Base-by-base conservation (phyloP, 768 basidiomycete genomes). In the Candolleomyces efflorescens region DNA sequence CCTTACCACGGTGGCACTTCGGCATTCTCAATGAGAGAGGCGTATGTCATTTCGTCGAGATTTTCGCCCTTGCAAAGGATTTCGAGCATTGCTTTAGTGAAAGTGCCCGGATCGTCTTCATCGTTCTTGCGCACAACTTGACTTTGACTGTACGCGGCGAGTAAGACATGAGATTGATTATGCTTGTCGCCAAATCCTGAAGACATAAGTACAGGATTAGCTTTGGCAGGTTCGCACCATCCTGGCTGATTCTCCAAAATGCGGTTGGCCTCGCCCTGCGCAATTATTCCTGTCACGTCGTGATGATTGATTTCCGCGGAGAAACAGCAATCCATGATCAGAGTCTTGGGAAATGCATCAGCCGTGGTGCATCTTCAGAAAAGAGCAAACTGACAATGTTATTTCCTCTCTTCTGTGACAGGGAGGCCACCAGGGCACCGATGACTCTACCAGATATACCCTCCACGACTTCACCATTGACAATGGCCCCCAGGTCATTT, bases 251-350 rank as follows among this genome's bases (percentile, higher is more conserved):
- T n/a, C n/a, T n/a, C n/a, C n/a, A n/a, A n/a, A n/a, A n/a, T n/a
- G n/a, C n/a, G n/a, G n/a, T n/a, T n/a, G n/a, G 62, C 1, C 58
- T 59, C 17, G 56, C 50, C 18, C 48, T 45, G 2, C 52, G 59
- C 22, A 27, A 65, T n/a, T n/a, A n/a, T n/a, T n/a, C n/a, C n/a
- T n/a, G n/a, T n/a, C n/a, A n/a, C n/a, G n/a, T 23, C 59, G 10
- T 15, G 44, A 41, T 37, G 3, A 7, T 65, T 71, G 7, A 73
- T 66, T 0, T 75, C 73, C 0, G 67, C 74, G 5, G 79, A 75
- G 60, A 71, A 67, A 60, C 79, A 80, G 50, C 79, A 79, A 53
- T 79, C 79, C 4, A 80, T 64, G 43, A 80, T 75, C 17, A 80
- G 63, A 12, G 74, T 77, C 79, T 80, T 53, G 3, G 6, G 32